A percentile compares a stretch with the other conserved stretches of the same genome.
Conservation (phyloP, 805 yeast genomes). For the Zygoascus ofunaensis region DNA sequence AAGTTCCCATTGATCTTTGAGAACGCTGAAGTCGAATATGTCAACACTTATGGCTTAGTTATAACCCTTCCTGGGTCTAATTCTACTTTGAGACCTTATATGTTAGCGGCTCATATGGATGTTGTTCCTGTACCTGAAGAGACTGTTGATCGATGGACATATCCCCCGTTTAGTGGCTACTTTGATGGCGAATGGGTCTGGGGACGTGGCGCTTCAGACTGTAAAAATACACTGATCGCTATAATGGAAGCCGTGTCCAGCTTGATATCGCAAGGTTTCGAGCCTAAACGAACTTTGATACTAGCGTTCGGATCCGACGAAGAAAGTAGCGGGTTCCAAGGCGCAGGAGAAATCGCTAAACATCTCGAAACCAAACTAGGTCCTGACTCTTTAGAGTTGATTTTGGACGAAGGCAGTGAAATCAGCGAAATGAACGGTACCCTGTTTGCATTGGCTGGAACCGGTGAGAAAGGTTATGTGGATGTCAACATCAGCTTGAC, state of each 20-base stretch:
- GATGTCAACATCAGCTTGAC: constrained; percentile 41
- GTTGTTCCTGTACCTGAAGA: constrained; percentile 64
- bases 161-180: constrained; percentile 58
- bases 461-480: constrained; percentile 55
- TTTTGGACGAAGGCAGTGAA: constrained; percentile 66
- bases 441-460: constrained; percentile 44
- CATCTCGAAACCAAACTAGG: constrained; percentile 50
- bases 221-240: constrained; percentile 60
- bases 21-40: constrained; percentile 41
- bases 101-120: constrained; percentile 71
- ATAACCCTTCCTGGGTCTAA: constrained; percentile 54
- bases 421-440: constrained; percentile 35
- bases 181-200: constrained; percentile 57
- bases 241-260: constrained; percentile 58
- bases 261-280: constrained; percentile 42
- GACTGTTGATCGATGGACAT: constrained; percentile 49
- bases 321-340: constrained; percentile 55
- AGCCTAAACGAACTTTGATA: constrained; percentile 54
- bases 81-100: constrained; percentile 45
- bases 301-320: constrained; percentile 74
- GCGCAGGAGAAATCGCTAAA: constrained; percentile 47
- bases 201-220: constrained; percentile 75
- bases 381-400: constrained; percentile 44
- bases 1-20: constrained; percentile 48
- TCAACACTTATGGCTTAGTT: constrained; percentile 56